Base-by-base conservation (phyloP, 1,284 basidiomycete species). In the Boletus sp. region DNA sequence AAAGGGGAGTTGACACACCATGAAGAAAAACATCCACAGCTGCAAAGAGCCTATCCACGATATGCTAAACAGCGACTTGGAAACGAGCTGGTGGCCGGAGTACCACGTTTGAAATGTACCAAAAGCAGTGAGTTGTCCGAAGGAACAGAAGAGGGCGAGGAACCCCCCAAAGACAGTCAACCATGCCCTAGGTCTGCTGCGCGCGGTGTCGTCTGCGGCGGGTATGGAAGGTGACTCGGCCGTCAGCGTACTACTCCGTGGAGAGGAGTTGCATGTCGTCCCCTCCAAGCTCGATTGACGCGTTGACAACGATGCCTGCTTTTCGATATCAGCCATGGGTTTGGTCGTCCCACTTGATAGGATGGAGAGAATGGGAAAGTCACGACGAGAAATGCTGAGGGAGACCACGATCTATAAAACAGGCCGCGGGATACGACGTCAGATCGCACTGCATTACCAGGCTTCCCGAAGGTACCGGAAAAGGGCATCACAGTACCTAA, bases 1-100 rank as follows among this genome's bases (percentile, higher is more conserved):
- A 22, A 38, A 61, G 58, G 6, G 37, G 47, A 12, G 52, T 13
- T 55, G 64, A 51, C 69, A 50, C 19, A 68, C 68, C 57, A 74
- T 72, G 48, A 72, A 72, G 46, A 71, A 77, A 59, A 65, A 71
- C 51, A 68, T 67, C 60, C 71, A 76, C 2, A 77, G 53, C 50
- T 76, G 74, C 32, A 76, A 44, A 9, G 75, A 71, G 8, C 75
- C 74, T 49, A 77, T 76, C 69, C 73, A 73, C 4, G 75, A 69
- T 53, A 76, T 76, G 13, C 59, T 68, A 12, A 72, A 75, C 4
- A 62, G 17, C 44, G 63, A 58, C 47, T 53, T 41, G 43, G 56
- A 53, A 3, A 57, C 49, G 13, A 75, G 64, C 44, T 75, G 68
- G 48, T 73, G 67, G 16, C 59, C 61, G 16, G 67, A 66, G 50